A percentile compares a stretch with the other conserved stretches of the same genome.
These are phyloP conservation scores for Besnoitia besnoiti DNA, from an alignment of 169 alveolate genomes.

Conservation along the genomic window DNA sequence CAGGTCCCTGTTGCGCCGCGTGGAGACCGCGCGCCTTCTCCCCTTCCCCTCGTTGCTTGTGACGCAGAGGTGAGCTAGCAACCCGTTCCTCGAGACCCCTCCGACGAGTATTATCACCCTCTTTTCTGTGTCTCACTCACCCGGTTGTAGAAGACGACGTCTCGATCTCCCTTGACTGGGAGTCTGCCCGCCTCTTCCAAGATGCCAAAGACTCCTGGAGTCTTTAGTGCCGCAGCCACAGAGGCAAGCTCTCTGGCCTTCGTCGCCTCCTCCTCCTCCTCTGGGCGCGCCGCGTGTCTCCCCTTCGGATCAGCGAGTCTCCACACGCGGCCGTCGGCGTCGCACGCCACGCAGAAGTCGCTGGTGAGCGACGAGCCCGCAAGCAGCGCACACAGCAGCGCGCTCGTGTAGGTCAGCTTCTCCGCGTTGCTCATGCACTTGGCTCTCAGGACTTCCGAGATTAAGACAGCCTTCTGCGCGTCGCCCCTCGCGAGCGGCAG, in stretches of 20 bases:
- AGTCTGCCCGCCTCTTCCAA: neutral
- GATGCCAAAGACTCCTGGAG: neutral
- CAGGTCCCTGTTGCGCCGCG: too few species aligned
- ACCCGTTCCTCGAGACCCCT: too few species aligned
- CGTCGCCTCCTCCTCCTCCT: neutral
- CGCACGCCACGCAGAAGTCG: neutral
- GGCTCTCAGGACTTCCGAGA: neutral
- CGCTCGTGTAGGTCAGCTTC: neutral
- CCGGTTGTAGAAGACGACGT: slow-evolving; percentile 1
- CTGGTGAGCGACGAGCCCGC: neutral
- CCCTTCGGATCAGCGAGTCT: neutral
- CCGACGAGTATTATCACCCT: too few species aligned
- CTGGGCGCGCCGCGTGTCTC: neutral
- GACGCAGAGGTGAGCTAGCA: too few species aligned
- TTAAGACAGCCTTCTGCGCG: neutral
- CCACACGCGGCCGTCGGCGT: too few species aligned
- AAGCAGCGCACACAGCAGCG: neutral
- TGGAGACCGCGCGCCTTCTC: too few species aligned
- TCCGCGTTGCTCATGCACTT: neutral
- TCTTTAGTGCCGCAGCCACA: neutral
- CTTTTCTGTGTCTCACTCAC: too few species aligned
- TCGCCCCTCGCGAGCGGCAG: neutral
- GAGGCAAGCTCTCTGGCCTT: neutral
- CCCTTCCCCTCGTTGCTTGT: too few species aligned
- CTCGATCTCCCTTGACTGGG: slow-evolving; percentile 4